Evolutionary conservation across 2,329 filamentous ascomycete species (phyloP).

Genomic region (Uncinocarpus reesii): DNA sequence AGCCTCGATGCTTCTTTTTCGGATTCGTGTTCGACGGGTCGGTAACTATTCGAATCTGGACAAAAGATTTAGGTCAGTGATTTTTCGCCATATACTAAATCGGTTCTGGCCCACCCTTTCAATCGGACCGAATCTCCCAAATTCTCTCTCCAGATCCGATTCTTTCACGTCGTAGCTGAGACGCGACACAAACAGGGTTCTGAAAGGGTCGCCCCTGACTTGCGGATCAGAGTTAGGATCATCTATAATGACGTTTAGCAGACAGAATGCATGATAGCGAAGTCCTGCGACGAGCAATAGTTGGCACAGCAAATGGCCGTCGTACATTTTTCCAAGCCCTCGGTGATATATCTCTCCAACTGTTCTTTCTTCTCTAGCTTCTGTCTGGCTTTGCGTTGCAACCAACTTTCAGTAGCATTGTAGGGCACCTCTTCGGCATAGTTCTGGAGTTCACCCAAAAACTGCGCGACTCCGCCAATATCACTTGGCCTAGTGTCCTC

Average conservation of each 20-base stretch:
- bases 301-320: constrained; percentile 5
- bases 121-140: constrained; percentile 85
- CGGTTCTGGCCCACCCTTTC: constrained; percentile 57
- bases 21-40: constrained; percentile 70
- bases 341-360: constrained; percentile 52
- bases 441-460: constrained; percentile 59
- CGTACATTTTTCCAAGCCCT: constrained; percentile 54
- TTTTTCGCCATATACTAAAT: neutral
- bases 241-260: constrained; percentile 42
- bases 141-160: constrained; percentile 84
- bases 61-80: constrained; percentile 11
- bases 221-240: constrained; percentile 78
- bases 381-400: constrained; percentile 74
- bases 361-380: constrained; percentile 67
- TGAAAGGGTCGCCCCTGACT: constrained; percentile 85
- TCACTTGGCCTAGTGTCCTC: constrained; percentile 67
- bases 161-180: constrained; percentile 83
- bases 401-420: constrained; percentile 80
- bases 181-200: constrained; percentile 83
- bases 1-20: constrained; percentile 74
- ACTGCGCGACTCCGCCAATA: constrained; percentile 64
- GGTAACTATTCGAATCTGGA: constrained; percentile 74
- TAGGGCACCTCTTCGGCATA: constrained; percentile 72
- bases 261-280: neutral
- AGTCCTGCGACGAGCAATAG: neutral